Evolutionary conservation across 2,329 filamentous ascomycete genomes (phyloP), one percentile per base, ranked within the genome.

Genomic region (Ophiostoma tasmaniense): DNA sequence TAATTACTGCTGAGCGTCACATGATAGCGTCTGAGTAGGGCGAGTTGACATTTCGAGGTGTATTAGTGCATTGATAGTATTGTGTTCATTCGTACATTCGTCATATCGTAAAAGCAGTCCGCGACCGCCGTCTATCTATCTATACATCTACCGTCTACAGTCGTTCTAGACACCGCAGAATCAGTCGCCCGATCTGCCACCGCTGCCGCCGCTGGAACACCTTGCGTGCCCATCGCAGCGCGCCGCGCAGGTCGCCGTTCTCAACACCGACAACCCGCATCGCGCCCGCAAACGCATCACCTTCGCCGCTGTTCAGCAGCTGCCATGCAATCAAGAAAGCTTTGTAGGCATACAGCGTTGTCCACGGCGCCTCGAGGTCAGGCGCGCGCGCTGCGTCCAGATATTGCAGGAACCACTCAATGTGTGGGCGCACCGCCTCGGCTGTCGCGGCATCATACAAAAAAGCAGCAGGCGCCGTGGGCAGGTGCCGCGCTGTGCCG

Each of bases 261-360:
- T 65, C 28, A 0, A 80, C 69, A 0, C 74, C 8, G 33, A 70
- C 64, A 20, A 67, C 45, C 1, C 35, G 28, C 69, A 70, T 70
- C 33, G 67, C 67, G n/a, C 75, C 77, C 8, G 74, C 30, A 1
- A 77, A 68, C 0, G 76, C 74, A 0, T 73, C 76, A 30, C 73
- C 69, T 1, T 79, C 70, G 8, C 61, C 61, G 61, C 33, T 64
- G 61, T n/a, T 35, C 6, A 64, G 61, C 61, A 80, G 74, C 68
- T 80, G 77, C 77, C 77, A 80, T 0, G 79, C 79, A 67, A 80
- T 79, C 66, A 80, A 71, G 69, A 80, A 79, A 0, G 78, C 78
- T 69, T 78, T 79, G 71, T 79, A 80, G 6, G 78, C 78, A 68
- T 79, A 80, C 3, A 80, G 55, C 0, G 75, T 73, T 11, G 79